Conservation (phyloP, 257 asterid species). For the Solanum bulbocastanum region DNA sequence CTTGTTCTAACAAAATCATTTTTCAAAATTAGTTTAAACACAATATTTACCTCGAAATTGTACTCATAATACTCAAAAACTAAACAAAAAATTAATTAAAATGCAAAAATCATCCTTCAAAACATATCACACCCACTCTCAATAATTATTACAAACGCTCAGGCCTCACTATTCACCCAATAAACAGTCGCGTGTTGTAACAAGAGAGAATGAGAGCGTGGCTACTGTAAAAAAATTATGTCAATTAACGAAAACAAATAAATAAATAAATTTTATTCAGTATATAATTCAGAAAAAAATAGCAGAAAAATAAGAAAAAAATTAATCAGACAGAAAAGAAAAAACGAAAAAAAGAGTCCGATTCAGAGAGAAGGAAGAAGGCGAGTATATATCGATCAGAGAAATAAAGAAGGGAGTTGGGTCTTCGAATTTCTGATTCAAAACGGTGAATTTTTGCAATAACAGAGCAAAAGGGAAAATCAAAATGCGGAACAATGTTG, state of each 20-base stretch:
- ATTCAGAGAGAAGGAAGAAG: conserved; percentile 24
- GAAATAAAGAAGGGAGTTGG: conserved; percentile 22
- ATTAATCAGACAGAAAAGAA: conserved; percentile 29
- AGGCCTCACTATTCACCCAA: not conserved
- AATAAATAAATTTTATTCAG: not conserved
- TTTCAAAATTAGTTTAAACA: not conserved
- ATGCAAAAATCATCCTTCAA: not conserved
- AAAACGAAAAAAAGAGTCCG: conserved; percentile 23
- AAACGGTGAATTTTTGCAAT: conserved; percentile 3
- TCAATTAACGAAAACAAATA: not conserved
- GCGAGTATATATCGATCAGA: conserved; percentile 15
- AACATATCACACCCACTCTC: not conserved
- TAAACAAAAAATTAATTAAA: not conserved
- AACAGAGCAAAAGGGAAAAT: conserved; percentile 43
- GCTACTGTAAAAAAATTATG: not conserved
- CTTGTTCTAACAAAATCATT: not conserved
- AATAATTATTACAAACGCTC: not conserved
- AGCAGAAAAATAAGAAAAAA: not conserved
- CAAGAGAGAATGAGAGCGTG: not conserved
- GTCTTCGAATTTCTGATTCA: conserved; percentile 10
- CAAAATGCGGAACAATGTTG: conserved; percentile 36
- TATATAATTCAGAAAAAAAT: not conserved
- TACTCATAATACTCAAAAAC: not conserved
- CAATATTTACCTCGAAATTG: not conserved
- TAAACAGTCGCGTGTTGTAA: not conserved